A percentile compares a stretch with the other conserved stretches of the same genome.
These are phyloP conservation scores for Apiosordaria backusii DNA, from an alignment of 495 filamentous ascomycete species.

Conservation along the genomic window DNA sequence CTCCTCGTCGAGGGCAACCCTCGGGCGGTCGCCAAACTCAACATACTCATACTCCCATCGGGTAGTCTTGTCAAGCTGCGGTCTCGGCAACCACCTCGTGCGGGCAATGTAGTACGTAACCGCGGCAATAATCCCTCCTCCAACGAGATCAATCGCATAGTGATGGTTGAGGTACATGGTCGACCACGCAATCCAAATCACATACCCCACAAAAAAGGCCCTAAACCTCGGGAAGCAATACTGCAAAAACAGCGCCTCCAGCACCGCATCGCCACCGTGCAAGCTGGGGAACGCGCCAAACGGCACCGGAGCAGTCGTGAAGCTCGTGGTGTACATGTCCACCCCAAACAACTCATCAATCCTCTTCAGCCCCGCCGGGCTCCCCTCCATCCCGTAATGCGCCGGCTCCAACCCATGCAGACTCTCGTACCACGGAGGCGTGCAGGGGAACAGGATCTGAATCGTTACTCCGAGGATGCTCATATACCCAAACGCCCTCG, in stretches of 20 bases:
- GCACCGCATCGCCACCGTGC: constrained; percentile 78
- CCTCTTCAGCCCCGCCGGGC: constrained; percentile 81
- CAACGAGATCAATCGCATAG: constrained; percentile 90
- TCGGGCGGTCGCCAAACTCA: constrained; percentile 60
- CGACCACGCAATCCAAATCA: constrained; percentile 95
- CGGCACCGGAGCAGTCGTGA: constrained; percentile 82
- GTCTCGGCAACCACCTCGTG: constrained; percentile 72
- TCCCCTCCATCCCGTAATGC: constrained; percentile 84
- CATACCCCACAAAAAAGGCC: constrained; percentile 74
- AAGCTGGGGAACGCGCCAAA: constrained; percentile 93
- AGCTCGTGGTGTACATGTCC: constrained; percentile 86
- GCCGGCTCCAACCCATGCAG: constrained; percentile 79
- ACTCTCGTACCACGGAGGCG: constrained; percentile 94
- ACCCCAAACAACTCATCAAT: constrained; percentile 85
- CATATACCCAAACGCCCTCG: constrained; percentile 85
- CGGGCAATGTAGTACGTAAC: constrained; percentile 75
- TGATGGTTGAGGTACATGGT: constrained; percentile 97
- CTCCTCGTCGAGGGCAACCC: constrained; percentile 36
- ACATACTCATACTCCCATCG: constrained; percentile 96
- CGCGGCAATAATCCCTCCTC: constrained; percentile 76
- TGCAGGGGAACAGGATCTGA: constrained; percentile 87
- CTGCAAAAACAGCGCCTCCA: constrained; percentile 90
- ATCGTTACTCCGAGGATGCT: constrained; percentile 80
- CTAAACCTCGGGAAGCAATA: constrained; percentile 79
- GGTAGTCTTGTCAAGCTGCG: constrained; percentile 76